Evolutionary conservation across 1,284 basidiomycete genomes (phyloP), one percentile per base, ranked within the genome.

Genomic region (Ustilago hordei): DNA sequence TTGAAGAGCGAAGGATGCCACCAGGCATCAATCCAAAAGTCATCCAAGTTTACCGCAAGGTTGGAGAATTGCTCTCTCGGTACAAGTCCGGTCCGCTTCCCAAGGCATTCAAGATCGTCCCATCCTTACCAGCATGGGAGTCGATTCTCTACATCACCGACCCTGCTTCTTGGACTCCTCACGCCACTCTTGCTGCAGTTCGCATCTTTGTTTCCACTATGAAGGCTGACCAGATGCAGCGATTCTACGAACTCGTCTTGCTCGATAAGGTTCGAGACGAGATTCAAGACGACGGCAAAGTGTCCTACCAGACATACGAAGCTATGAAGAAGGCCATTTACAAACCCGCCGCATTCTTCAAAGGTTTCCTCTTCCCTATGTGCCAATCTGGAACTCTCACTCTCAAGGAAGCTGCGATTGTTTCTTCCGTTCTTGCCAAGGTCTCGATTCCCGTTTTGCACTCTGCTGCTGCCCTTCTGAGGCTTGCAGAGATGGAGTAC

Each of bases 311-410:
- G 75, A 93, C 95, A 75, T 99, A 97, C 84, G 94, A 96, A 85
- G 92, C 92, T 31, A 87, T 99, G 80, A 96, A 95, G 86, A 92
- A 95, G 80, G 91, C 94, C 11, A 87, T 99, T 69, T 99, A 96
- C 87, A 99, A 99, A 87, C 97, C 97, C 4, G 93, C 93, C 1
- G 95, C 97, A 1, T 98, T 98, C 86, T 99, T 99, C 90, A 99
- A 99, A 87, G 97, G 96, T 4, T 92, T 99, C 69, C 90, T 99
- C 41, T 99, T 99, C 87, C 97, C 97, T 1, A 89, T 99, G 82
- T 91, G 96, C 77, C 95, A 97, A 45, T 78, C 78, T 38, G 93
- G 93, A 15, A 87, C 84, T 1, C 95, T 95, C 82, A 93, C 95
- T 0, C 88, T 99, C 50, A 96, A 95, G 85, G 97, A 99, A 88